A percentile compares a stretch with the other conserved stretches of the same genome.
Evolutionary conservation across 106 monocot species (phyloP).

Genomic region (Cymbidium sinense): DNA sequence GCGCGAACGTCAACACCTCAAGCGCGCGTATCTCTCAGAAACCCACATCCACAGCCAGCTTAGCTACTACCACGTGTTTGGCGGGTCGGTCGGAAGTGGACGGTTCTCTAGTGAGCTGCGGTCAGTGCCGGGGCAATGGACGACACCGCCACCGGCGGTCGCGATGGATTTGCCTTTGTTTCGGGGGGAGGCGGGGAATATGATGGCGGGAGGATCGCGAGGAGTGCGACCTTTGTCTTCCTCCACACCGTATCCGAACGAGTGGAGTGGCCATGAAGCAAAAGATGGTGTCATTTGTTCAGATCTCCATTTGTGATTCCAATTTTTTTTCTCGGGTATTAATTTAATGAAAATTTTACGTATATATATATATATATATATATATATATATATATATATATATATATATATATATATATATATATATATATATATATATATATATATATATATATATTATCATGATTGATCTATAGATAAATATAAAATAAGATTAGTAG

Average conservation of each 20-base stretch:
- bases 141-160: not conserved
- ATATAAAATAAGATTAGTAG: too few relatives aligned
- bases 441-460: too few relatives aligned
- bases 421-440: too few relatives aligned
- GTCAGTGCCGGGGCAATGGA: not conserved
- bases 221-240: not conserved
- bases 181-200: not conserved
- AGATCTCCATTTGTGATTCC: not conserved
- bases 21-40: slow-evolving; percentile 20
- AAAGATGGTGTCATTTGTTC: not conserved
- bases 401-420: too few relatives aligned
- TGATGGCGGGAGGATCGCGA: not conserved
- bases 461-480: too few relatives aligned
- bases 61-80: not conserved
- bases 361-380: too few relatives aligned
- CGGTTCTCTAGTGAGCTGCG: too few relatives aligned
- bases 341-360: too few relatives aligned
- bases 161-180: not conserved
- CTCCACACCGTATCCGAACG: not conserved
- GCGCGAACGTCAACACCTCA: slow-evolving; percentile 67
- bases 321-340: too few relatives aligned
- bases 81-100: not conserved
- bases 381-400: too few relatives aligned
- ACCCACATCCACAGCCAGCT: not conserved
- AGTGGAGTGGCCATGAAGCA: not conserved